Conservation (phyloP, 169 alveolate genomes). For the Plasmodium adleri region DNA sequence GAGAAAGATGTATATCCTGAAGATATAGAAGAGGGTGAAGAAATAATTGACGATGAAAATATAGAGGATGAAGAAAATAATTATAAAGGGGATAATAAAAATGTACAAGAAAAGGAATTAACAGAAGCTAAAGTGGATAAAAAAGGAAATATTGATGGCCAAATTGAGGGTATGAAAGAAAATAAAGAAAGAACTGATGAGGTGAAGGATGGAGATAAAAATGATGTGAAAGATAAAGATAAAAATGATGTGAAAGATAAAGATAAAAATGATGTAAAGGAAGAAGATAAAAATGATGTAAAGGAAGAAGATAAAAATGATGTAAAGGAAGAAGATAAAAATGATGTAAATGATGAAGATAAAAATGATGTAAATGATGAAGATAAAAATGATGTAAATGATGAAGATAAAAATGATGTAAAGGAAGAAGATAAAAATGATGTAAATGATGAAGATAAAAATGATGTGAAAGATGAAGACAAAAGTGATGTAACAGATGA, state of each 20-base stretch:
- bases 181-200: background rate
- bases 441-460: background rate
- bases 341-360: background rate
- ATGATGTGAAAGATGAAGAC: constrained; percentile 5
- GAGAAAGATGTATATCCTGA: background rate
- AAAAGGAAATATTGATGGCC: background rate
- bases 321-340: background rate
- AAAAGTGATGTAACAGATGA: background rate
- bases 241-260: constrained; percentile 3
- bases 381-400: background rate
- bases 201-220: constrained; percentile 3
- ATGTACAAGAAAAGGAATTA: background rate
- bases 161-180: background rate
- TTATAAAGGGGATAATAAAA: background rate
- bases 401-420: background rate
- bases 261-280: background rate
- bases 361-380: background rate
- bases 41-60: background rate
- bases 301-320: constrained; percentile 18
- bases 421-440: background rate
- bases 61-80: background rate
- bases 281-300: background rate
- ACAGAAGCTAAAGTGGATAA: background rate
- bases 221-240: background rate
- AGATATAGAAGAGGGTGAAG: background rate